Base-by-base conservation (phyloP, 148 eudicot species). In the Spergularia bocconei region DNA sequence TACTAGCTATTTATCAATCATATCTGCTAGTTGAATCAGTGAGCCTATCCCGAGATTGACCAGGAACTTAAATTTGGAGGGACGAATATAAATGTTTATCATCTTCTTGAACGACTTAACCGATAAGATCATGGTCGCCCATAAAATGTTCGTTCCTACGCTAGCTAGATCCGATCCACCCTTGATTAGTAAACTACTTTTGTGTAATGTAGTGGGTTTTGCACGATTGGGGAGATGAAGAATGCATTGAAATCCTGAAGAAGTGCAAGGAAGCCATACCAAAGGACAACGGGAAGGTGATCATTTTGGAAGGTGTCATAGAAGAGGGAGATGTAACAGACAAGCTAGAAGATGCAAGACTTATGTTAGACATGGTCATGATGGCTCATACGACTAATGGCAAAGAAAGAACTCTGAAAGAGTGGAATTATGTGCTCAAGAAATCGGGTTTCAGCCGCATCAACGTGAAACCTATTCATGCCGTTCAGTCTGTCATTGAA, bases 161-260 rank as follows among this genome's bases (percentile, higher is more conserved):
- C 48, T 44, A 44, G 10, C 48, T 44, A 44, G 48, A 9, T 9
- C 8, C 48, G 48, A 4, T 7, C 44, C 44, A 41, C 48, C 48
- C 48, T 44, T 44, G 48, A 6, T 0, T 29, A 29, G 2, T 29
- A 4, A 6, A 68, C n/a, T 44, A 44, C 12, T 20, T 29, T 14
- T 68, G 19, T 50, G 17, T 9, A 59, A 41, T 80, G 57, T 66
- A 80, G 79, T 82, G 84, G 89, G 91, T 92, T 47, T 55, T 92
- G 60, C 98, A 92, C 36, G 98, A 92, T 19, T 92, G 98, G 98
- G 88, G 83, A 2, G 93, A 91, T 61, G 89, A 89, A 0, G 89
- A 89, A 70, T 91, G 97, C 86, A 84, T 91, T 53, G 21, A 79
- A 0, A 85, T 88, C 13, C 63, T 91, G 55, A 85, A 67, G 63